These are phyloP conservation scores for Rhododendron mucronatum DNA, from an alignment of 148 eudicot genomes.

Conservation along the genomic window DNA sequence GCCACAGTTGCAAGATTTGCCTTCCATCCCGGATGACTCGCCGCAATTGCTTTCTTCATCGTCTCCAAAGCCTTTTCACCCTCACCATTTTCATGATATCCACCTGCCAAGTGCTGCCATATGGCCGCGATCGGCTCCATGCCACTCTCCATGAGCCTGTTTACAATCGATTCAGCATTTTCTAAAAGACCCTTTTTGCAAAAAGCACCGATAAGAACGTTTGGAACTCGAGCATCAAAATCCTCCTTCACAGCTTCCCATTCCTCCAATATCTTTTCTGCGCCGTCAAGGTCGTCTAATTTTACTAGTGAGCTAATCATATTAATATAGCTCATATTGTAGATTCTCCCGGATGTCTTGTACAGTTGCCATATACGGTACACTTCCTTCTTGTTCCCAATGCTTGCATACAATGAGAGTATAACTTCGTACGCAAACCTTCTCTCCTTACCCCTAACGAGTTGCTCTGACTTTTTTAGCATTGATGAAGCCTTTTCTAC, in stretches of 20 bases:
- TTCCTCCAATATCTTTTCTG: constrained; percentile 29
- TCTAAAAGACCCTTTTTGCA: constrained; percentile 32
- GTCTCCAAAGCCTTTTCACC: constrained; percentile 36
- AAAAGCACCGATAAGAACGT: constrained; percentile 27
- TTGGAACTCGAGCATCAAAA: constrained; percentile 31
- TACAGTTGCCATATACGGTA: constrained; percentile 34
- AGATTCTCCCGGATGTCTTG: constrained; percentile 12
- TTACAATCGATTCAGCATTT: constrained; percentile 28
- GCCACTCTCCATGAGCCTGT: constrained; percentile 16
- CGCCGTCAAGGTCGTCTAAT: constrained; percentile 36
- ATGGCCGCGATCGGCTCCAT: constrained; percentile 18
- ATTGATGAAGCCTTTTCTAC: constrained; percentile 23
- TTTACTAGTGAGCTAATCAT: constrained; percentile 31
- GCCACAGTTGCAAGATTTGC: constrained; percentile 15
- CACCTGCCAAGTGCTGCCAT: constrained; percentile 36
- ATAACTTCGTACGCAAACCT: constrained; percentile 12
- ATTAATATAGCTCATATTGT: constrained; percentile 20
- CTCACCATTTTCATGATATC: constrained; percentile 21
- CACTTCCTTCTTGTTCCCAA: constrained; percentile 28
- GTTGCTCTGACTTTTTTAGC: constrained; percentile 31
- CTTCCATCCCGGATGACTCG: constrained; percentile 6
- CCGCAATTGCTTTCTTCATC: constrained; percentile 23
- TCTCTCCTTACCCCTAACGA: background rate
- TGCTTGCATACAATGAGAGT: constrained; percentile 22
- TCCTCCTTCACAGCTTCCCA: constrained; percentile 21